Percentiles rank a stretch among this genome's conserved stretches.
These are phyloP conservation scores for Phlyctochytrium arcticum DNA, from an alignment of 192 early-diverging fungal genomes.

Conservation along the genomic window DNA sequence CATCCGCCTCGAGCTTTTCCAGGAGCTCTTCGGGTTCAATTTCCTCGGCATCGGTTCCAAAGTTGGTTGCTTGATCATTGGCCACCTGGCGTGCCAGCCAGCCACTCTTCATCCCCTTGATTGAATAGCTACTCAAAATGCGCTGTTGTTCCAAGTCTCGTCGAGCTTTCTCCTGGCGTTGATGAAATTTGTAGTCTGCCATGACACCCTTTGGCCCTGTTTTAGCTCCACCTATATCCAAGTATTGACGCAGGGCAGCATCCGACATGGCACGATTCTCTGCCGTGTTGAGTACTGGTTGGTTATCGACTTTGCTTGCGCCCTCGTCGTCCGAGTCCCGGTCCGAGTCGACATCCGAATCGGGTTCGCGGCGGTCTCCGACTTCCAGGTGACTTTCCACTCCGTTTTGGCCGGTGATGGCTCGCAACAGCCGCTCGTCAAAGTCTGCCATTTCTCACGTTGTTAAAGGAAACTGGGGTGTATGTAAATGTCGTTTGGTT, in stretches of 20 bases:
- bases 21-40: constrained; percentile 35
- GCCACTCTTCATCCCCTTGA: constrained; percentile 38
- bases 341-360: constrained; percentile 21
- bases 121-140: constrained; percentile 12
- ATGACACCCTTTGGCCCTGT: constrained; percentile 59
- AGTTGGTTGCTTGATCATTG: background rate
- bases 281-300: constrained; percentile 6
- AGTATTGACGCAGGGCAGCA: constrained; percentile 28
- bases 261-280: constrained; percentile 21
- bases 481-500: too few relatives aligned
- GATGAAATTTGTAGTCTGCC: constrained; percentile 51
- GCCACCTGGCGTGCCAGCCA: constrained; percentile 49
- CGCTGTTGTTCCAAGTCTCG: constrained; percentile 4
- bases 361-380: constrained; percentile 20
- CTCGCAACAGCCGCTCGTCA: constrained; percentile 17
- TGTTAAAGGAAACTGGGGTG: too few relatives aligned
- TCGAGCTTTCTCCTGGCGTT: constrained; percentile 46
- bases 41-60: constrained; percentile 11
- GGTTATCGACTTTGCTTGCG: background rate
- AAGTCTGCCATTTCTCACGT: constrained; percentile 9
- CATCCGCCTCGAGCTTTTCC: constrained; percentile 27
- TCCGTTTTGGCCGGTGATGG: constrained; percentile 7
- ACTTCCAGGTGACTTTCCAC: constrained; percentile 14
- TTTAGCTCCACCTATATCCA: constrained; percentile 41
- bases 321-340: background rate